Conservation (phyloP, 495 filamentous ascomycete species). For the Bryoglossum gracile region DNA sequence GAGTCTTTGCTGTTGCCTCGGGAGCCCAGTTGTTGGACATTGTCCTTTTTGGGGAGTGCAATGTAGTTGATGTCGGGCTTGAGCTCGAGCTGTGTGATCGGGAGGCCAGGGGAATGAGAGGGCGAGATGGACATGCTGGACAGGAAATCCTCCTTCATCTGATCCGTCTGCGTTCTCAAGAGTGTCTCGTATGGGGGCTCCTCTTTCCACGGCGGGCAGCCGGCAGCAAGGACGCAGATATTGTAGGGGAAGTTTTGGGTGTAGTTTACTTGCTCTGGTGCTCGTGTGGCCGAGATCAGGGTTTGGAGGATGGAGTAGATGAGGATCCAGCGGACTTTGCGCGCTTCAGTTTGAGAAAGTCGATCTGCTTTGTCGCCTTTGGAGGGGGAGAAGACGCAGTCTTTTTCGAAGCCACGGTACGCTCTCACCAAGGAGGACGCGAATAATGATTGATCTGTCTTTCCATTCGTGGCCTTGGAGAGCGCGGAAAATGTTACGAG, state of each 20-base stretch:
- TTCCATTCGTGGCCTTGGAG: conserved; percentile 36
- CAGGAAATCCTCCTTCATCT: conserved; percentile 12
- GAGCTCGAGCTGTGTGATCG: conserved; percentile 19
- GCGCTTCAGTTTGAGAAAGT: conserved; percentile 44
- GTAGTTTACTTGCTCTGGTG: conserved; percentile 32
- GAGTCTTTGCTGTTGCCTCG: conserved; percentile 14
- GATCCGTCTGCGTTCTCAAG: conserved; percentile 21
- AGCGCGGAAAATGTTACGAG: conserved; percentile 32
- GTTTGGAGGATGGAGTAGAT: conserved; percentile 64
- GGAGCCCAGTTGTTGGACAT: too few relatives aligned
- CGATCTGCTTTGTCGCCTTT: conserved; percentile 35
- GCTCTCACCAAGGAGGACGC: conserved; percentile 36
- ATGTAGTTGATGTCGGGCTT: conserved; percentile 39
- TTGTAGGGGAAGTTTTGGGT: conserved; percentile 33
- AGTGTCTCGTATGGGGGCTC: conserved; percentile 12
- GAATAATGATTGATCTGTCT: conserved; percentile 20
- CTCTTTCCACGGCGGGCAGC: conserved; percentile 37
- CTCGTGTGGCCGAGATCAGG: conserved; percentile 41
- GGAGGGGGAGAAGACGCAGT: conserved; percentile 29
- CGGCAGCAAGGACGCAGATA: conserved; percentile 33
- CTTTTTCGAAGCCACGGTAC: conserved; percentile 42
- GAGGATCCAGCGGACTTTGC: conserved; percentile 64
- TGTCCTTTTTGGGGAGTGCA: conserved; percentile 25
- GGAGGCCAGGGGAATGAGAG: not conserved
- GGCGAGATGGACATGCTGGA: not conserved